Evolutionary conservation across 2,329 filamentous ascomycete species (phyloP), one percentile per base, ranked within the genome.

Genomic region (Pezicula neosporulosa): DNA sequence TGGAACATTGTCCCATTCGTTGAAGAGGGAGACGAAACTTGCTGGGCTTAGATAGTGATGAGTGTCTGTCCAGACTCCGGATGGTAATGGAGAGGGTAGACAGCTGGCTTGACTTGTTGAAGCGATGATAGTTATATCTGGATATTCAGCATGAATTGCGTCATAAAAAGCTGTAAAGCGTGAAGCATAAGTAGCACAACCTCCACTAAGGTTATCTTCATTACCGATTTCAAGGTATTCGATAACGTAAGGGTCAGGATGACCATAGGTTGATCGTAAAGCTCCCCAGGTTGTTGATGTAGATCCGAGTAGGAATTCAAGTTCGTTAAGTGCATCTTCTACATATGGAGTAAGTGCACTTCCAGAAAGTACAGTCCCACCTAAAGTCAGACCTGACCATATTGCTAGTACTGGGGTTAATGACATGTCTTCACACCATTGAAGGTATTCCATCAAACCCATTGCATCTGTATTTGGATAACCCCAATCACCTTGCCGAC

Each of bases 251-350:
- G 78, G 77, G 15, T 75, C 66, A 3, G 74, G 64, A 54, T 78
- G 72, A 1, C 77, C 78, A 21, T 77, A 66, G 1, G 70, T 64
- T 9, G 72, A 72, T 8, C 77, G 72, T 6, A 70, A 60, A 10
- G 71, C 70, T 15, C 77, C 77, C 56, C 70, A 75, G 1, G 33
- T 51, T 2, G 72, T 77, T 15, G 67, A 66, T 1, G 67, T 56
- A 47, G 70, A 64, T 1, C 76, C 76, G 33, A 72, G 68, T n/a
- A 78, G 62, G 57, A 78, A 79, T 55, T 80, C 76, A 28, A 80
- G 66, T 56, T 79, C 74, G 54, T 80, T 67, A 27, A 80, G 60
- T 3, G 73, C 74, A 50, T 74, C 71, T 6, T 77, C 63, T 12
- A 81, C 65, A 48, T 72, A 77, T 12, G 74, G 63, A 10, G 70